Conservation (phyloP, 257 asterid genomes). For the Apocynum venetum region DNA sequence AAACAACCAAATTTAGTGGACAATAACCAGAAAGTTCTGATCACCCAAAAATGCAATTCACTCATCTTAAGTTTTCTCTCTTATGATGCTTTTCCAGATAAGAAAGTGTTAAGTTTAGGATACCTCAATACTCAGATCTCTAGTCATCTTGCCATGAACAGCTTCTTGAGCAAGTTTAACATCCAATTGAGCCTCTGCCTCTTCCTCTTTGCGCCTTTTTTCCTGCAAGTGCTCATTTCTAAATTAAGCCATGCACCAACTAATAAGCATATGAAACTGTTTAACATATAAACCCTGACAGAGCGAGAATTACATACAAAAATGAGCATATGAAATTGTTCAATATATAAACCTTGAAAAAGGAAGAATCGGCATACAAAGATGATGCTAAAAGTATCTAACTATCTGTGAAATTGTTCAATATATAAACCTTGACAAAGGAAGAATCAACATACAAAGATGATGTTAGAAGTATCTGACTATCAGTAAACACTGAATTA, state of each 20-base stretch:
- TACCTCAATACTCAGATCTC: conserved; percentile 59
- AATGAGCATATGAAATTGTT: too few relatives aligned
- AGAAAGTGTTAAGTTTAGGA: conserved; percentile 6
- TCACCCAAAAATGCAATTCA: background rate
- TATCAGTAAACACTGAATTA: background rate
- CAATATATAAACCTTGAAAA: background rate
- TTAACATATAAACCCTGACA: background rate
- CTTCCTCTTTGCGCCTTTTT: conserved; percentile 68
- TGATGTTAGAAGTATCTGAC: too few relatives aligned
- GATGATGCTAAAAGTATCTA: background rate
- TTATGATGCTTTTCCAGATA: conserved; percentile 1
- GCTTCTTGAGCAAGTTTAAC: conserved; percentile 72
- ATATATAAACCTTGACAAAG: too few relatives aligned
- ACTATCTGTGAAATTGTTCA: too few relatives aligned
- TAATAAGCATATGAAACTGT: background rate
- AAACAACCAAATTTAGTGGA: background rate
- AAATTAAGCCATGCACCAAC: conserved; percentile 11
- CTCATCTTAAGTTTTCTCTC: background rate
- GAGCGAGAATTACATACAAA: background rate
- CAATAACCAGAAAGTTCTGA: background rate
- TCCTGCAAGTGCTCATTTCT: conserved; percentile 42
- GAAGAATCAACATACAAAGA: too few relatives aligned
- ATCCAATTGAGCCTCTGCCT: conserved; percentile 57
- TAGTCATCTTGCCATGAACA: conserved; percentile 67
- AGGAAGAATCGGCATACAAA: background rate